A percentile compares a stretch with the other conserved stretches of the same genome.
phyloP scores from a whole-genome alignment of 1,284 basidiomycete species.

The Trichosporon sp. region DNA sequence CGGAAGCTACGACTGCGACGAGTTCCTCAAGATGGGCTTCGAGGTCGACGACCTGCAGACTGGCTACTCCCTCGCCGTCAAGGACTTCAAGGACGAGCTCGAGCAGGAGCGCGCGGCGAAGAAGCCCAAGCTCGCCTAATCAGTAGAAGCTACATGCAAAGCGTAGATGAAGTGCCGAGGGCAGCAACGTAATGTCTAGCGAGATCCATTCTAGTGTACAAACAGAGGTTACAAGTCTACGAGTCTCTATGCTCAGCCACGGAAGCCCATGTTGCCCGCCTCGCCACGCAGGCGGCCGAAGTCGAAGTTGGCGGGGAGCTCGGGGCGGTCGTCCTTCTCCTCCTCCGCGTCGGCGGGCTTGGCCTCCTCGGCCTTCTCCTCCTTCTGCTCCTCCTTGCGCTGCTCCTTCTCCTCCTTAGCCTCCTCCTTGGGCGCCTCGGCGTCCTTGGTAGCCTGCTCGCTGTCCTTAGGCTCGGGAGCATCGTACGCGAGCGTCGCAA shows the following conservation, averaged over 20 bases:
- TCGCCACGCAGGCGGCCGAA: not conserved
- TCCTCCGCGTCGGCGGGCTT: not conserved
- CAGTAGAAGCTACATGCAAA: not conserved
- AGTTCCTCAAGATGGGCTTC: conserved; percentile 40
- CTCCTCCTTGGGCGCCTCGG: not conserved
- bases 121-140: conserved; percentile 1
- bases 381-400: not conserved
- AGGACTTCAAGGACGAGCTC: conserved; percentile 46
- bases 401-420: not conserved
- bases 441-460: not conserved
- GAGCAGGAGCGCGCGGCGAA: conserved; percentile 5
- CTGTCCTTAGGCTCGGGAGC: not conserved
- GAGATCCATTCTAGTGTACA: not conserved
- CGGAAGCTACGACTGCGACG: conserved; percentile 43
- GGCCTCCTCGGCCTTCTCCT: not conserved
- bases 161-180: no score
- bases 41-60: conserved; percentile 42
- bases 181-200: no score
- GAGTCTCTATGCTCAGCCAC: not conserved
- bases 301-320: not conserved
- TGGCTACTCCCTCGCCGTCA: conserved; percentile 45
- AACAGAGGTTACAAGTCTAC: not conserved
- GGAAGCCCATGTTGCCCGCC: not conserved
- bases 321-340: not conserved
- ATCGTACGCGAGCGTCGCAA: not conserved